Conservation (phyloP, 2,329 filamentous ascomycete genomes). For the Penicillium sp. region DNA sequence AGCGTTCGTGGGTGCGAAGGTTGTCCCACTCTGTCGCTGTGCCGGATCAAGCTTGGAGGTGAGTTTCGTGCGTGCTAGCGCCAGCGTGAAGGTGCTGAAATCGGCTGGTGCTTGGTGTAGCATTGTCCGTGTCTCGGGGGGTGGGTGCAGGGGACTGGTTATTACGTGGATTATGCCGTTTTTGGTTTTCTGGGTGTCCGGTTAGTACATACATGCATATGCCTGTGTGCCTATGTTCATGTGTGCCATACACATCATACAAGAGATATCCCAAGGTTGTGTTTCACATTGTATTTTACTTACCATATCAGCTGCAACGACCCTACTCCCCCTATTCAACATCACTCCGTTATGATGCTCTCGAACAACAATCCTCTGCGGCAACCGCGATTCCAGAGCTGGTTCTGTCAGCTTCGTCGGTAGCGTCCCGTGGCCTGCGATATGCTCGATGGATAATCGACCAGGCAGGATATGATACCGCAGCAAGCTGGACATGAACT, state of each 20-base stretch:
- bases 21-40: conserved; percentile 65
- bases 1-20: conserved; percentile 78
- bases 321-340: conserved; percentile 74
- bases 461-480: conserved; percentile 73
- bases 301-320: conserved; percentile 71
- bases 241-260: neutral
- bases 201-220: neutral
- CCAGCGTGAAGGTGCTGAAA: conserved; percentile 78
- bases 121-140: conserved; percentile 63
- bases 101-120: conserved; percentile 52
- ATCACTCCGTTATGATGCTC: conserved; percentile 64
- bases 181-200: conserved; percentile 59
- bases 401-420: conserved; percentile 64
- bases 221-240: neutral
- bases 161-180: conserved; percentile 83
- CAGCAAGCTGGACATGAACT: conserved; percentile 68
- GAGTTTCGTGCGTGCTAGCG: conserved; percentile 71
- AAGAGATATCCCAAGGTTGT: too few relatives aligned
- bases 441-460: conserved; percentile 59
- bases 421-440: conserved; percentile 69
- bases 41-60: conserved; percentile 55
- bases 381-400: conserved; percentile 58
- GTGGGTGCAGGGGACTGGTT: conserved; percentile 73
- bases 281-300: conserved; percentile 9
- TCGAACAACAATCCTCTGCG: conserved; percentile 68